Conservation (phyloP, 192 early-diverging fungal genomes). For the Coemansia sp. region DNA sequence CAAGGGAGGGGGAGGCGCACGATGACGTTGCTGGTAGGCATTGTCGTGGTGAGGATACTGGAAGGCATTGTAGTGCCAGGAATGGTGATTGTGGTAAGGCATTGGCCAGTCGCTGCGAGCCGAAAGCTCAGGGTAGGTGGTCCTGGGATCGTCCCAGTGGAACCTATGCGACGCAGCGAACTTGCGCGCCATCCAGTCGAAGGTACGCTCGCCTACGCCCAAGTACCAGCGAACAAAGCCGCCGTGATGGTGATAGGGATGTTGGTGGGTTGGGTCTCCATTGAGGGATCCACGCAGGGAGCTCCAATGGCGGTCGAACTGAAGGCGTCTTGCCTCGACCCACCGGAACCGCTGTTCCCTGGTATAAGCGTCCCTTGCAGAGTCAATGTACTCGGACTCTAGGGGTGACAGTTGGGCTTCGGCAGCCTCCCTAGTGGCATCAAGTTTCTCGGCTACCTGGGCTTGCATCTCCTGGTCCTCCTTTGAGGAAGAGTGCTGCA, state of each 20-base stretch:
- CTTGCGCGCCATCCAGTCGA: constrained; percentile 39
- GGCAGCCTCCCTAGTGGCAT: not conserved
- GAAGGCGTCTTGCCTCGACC: not conserved
- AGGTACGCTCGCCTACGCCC: constrained; percentile 45
- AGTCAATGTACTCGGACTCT: constrained; percentile 24
- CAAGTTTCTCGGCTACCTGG: not conserved
- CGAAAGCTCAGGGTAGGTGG: not conserved
- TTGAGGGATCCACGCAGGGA: not conserved
- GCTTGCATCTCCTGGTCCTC: constrained; percentile 4
- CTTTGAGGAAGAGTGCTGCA: not conserved
- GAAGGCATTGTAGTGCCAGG: not conserved
- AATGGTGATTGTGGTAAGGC: not conserved
- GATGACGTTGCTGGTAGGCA: not conserved
- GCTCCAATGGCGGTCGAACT: constrained; percentile 8
- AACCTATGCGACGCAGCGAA: constrained; percentile 20
- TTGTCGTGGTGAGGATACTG: not conserved
- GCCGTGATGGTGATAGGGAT: constrained; percentile 1
- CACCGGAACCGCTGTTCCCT: constrained; percentile 16
- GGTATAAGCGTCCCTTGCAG: constrained; percentile 9
- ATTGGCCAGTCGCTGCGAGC: not conserved
- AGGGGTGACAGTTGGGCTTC: constrained; percentile 12
- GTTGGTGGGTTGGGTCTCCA: not conserved
- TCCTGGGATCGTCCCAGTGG: constrained; percentile 14
- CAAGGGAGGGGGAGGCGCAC: no score
- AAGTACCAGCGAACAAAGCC: constrained; percentile 34